Evolutionary conservation across 2,329 filamentous ascomycete genomes (phyloP).

Genomic region (Pezicula rhizophila): DNA sequence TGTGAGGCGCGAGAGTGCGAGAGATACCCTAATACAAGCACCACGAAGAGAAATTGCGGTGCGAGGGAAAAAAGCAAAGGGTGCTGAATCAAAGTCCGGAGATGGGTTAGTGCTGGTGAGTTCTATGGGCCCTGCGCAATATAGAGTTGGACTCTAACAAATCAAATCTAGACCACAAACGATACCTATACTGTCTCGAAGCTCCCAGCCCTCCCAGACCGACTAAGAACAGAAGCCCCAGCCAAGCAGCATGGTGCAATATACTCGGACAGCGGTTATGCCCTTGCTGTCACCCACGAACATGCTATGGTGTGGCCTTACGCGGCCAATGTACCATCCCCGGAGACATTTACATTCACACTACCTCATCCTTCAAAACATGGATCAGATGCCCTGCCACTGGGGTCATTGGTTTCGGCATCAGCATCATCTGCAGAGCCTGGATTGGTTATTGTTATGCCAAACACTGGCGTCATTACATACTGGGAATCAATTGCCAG

Average conservation of each 20-base stretch:
- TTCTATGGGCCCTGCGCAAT: conserved; percentile 4
- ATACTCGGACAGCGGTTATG: conserved; percentile 63
- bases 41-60: conserved; percentile 46
- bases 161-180: conserved; percentile 61
- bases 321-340: conserved; percentile 57
- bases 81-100: conserved; percentile 61
- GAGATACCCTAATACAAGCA: conserved; percentile 15
- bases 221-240: conserved; percentile 59
- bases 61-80: conserved; percentile 56
- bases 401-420: conserved; percentile 76
- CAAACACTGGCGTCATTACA: conserved; percentile 74
- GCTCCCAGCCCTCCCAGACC: conserved; percentile 74
- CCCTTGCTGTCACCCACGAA: conserved; percentile 71
- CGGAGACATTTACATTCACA: conserved; percentile 74
- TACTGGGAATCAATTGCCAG: conserved; percentile 96
- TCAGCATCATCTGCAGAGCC: conserved; percentile 74
- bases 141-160: conserved; percentile 3
- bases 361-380: conserved; percentile 68
- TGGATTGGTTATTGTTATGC: conserved; percentile 80
- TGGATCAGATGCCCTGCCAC: conserved; percentile 64
- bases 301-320: conserved; percentile 92
- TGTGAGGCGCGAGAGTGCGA: conserved; percentile 29
- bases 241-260: conserved; percentile 61
- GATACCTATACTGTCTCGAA: conserved; percentile 81
- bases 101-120: conserved; percentile 64